A percentile compares a stretch with the other conserved stretches of the same genome.
Conservation (phyloP, 2,329 filamentous ascomycete species). For the Apiospora koreana region DNA sequence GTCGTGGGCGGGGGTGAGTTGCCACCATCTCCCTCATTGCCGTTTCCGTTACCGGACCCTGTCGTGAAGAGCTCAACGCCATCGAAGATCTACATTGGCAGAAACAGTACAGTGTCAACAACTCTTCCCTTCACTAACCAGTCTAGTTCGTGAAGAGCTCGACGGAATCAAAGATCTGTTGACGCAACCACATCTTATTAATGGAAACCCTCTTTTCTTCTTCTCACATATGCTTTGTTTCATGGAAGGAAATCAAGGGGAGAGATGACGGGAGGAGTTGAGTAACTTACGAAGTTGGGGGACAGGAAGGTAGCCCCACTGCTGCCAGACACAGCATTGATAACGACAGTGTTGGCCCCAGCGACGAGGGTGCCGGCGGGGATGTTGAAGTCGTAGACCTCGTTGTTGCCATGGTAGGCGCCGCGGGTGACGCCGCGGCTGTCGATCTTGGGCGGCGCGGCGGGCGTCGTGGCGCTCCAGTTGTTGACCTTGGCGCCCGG, state of each 20-base stretch:
- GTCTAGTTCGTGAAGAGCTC: constrained; percentile 30
- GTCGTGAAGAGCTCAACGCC: background rate
- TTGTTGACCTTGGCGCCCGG: constrained; percentile 59
- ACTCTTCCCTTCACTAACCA: background rate
- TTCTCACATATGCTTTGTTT: no score
- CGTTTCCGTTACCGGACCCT: background rate
- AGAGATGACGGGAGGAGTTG: background rate
- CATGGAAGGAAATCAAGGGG: background rate
- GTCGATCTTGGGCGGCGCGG: constrained; percentile 63
- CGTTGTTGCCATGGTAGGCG: constrained; percentile 63
- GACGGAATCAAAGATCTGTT: constrained; percentile 34
- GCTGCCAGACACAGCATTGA: constrained; percentile 60
- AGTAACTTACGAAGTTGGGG: constrained; percentile 52
- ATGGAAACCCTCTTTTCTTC: no score
- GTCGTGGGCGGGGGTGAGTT: background rate
- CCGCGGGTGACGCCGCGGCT: constrained; percentile 66
- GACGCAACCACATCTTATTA: background rate
- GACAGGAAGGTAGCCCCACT: constrained; percentile 55
- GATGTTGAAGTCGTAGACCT: constrained; percentile 64
- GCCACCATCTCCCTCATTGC: background rate
- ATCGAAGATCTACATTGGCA: constrained; percentile 9
- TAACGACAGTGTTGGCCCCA: constrained; percentile 65
- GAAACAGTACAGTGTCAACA: background rate
- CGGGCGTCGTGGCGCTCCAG: constrained; percentile 48
- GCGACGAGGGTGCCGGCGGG: constrained; percentile 58